These are phyloP conservation scores for Teratosphaeriaceae sp. DNA, from an alignment of 2,329 filamentous ascomycete genomes.

Conservation along the genomic window DNA sequence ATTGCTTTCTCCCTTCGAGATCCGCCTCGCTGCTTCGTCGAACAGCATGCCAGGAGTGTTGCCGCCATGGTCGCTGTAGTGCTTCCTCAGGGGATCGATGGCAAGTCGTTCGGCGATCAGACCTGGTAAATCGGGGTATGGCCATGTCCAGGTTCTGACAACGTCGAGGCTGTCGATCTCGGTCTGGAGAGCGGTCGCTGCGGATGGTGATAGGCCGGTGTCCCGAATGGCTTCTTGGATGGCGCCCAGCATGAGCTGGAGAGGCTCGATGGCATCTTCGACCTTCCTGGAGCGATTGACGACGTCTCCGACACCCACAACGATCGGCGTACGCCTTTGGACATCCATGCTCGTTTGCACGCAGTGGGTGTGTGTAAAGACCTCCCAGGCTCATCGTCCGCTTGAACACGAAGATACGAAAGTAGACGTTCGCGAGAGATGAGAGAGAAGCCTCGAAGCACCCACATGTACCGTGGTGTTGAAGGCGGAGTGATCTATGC, in stretches of 20 bases:
- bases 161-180: constrained; percentile 54
- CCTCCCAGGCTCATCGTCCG: too few relatives aligned
- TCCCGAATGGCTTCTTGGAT: constrained; percentile 49
- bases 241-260: constrained; percentile 52
- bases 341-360: too few relatives aligned
- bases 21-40: constrained; percentile 56
- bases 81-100: constrained; percentile 41
- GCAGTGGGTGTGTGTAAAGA: too few relatives aligned
- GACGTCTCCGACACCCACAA: constrained; percentile 58
- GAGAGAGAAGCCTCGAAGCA: too few relatives aligned
- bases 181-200: constrained; percentile 31
- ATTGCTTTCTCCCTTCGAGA: constrained; percentile 47
- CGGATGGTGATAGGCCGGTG: constrained; percentile 29
- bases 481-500: too few relatives aligned
- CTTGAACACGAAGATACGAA: too few relatives aligned
- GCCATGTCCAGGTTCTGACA: constrained; percentile 61
- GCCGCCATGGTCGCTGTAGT: constrained; percentile 53
- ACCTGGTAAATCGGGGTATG: constrained; percentile 53
- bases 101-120: constrained; percentile 46
- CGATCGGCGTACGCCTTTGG: constrained; percentile 41
- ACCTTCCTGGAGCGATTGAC: constrained; percentile 49
- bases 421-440: too few relatives aligned
- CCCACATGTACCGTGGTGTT: too few relatives aligned
- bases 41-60: constrained; percentile 56
- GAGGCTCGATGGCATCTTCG: constrained; percentile 52